Conservation (phyloP, 257 asterid genomes). For the Solanum pinnatisectum region DNA sequence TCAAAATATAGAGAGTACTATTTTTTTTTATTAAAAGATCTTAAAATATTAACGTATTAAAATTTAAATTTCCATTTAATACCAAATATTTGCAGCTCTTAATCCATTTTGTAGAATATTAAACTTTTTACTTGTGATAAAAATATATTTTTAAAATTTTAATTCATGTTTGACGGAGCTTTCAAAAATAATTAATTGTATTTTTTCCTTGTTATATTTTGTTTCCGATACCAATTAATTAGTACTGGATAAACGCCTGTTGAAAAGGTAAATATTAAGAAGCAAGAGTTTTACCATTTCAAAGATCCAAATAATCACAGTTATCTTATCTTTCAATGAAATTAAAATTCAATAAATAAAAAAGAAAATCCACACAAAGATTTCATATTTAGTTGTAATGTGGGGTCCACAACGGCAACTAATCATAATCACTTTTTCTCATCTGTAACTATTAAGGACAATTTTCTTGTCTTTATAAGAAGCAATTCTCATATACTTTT, state of each 20-base stretch:
- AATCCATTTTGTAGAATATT: neutral
- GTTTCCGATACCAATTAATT: neutral
- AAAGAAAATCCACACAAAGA: neutral
- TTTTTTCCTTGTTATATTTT: neutral
- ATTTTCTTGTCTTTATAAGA: too few species aligned
- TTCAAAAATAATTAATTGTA: neutral
- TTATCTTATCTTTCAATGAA: neutral
- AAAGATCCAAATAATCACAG: neutral
- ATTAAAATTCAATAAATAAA: neutral
- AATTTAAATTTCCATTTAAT: neutral
- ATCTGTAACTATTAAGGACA: slow-evolving; percentile 8
- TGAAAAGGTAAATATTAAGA: neutral
- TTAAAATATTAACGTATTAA: neutral
- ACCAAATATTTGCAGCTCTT: neutral
- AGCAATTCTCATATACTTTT: neutral
- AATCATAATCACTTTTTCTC: neutral
- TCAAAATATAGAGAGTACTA: neutral
- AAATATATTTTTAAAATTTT: neutral
- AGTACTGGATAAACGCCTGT: neutral
- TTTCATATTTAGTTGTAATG: neutral
- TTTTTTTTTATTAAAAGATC: neutral
- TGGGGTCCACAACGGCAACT: neutral
- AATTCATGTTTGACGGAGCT: neutral
- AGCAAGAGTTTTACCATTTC: neutral
- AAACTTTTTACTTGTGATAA: neutral